Conservation (phyloP, 2,329 filamentous ascomycete genomes). For the Fusarium fujikuroi region DNA sequence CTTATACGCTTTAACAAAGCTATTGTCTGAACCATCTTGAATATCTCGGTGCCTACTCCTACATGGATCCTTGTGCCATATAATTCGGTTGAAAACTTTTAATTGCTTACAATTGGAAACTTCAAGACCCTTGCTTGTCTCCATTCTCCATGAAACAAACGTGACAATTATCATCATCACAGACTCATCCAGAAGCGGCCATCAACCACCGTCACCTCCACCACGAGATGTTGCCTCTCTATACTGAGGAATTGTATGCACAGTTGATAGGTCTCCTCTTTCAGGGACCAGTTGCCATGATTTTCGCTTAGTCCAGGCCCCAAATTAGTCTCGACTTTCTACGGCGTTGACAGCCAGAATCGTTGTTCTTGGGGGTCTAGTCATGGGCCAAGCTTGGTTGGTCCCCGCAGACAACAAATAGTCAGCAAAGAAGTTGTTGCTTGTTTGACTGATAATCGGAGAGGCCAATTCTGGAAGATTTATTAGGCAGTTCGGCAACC, state of each 20-base stretch:
- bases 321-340: not conserved
- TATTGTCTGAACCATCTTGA: not conserved
- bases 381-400: slow-evolving; percentile 28
- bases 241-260: not conserved
- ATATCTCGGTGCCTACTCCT: not conserved
- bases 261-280: not conserved
- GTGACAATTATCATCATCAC: not conserved
- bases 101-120: not conserved
- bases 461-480: slow-evolving; percentile 8
- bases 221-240: not conserved
- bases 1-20: not conserved
- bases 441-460: slow-evolving; percentile 2
- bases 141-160: slow-evolving; percentile 25
- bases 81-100: not conserved
- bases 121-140: slow-evolving; percentile 18
- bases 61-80: not conserved
- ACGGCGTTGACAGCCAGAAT: not conserved
- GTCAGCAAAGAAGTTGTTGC: not conserved
- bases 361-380: slow-evolving; percentile 1
- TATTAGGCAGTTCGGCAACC: slow-evolving; percentile 7
- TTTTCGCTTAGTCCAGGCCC: not conserved
- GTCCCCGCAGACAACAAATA: slow-evolving; percentile 8
- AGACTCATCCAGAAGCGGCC: slow-evolving; percentile 4
- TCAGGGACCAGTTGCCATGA: not conserved
- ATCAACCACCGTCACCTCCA: slow-evolving; percentile 31